A percentile compares a stretch with the other conserved stretches of the same genome.
These are phyloP conservation scores for Xerocomellus dryophilus DNA, from an alignment of 768 basidiomycete species.

Conservation along the genomic window DNA sequence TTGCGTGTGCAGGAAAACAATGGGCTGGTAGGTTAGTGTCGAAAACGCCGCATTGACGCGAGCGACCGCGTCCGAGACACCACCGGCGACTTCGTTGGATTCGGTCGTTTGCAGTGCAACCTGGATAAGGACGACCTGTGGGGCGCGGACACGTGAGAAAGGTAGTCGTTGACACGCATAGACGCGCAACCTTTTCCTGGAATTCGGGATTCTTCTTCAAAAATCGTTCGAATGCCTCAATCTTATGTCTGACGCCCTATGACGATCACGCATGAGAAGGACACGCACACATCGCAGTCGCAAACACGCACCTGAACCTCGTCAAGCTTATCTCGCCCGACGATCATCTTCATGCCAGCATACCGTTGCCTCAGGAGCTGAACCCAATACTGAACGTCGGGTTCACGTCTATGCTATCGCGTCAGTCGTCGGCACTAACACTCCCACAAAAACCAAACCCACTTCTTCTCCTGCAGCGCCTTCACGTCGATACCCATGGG, in stretches of 20 bases:
- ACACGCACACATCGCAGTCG: too few species aligned
- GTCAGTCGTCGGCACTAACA: conserved; percentile 5
- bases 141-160: neutral
- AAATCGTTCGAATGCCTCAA: conserved; percentile 80
- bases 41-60: conserved; percentile 83
- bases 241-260: conserved; percentile 76
- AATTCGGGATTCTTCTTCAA: conserved; percentile 76
- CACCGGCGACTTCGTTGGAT: conserved; percentile 69
- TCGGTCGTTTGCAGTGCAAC: conserved; percentile 82
- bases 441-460: conserved; percentile 17
- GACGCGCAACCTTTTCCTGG: conserved; percentile 57
- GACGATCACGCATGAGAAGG: neutral
- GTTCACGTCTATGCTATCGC: neutral
- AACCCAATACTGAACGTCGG: conserved; percentile 54
- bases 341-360: conserved; percentile 80
- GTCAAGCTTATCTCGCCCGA: conserved; percentile 87
- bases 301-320: conserved; percentile 57
- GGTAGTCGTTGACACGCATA: neutral
- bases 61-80: conserved; percentile 68
- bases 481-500: conserved; percentile 87
- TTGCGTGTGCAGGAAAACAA: conserved; percentile 82
- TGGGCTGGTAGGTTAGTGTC: conserved; percentile 81
- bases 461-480: conserved; percentile 65
- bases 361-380: conserved; percentile 74
- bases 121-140: conserved; percentile 76